Evolutionary conservation across 345 rosid genomes (phyloP), one percentile per base, ranked within the genome.

Genomic region (Pelargonium nanum): DNA sequence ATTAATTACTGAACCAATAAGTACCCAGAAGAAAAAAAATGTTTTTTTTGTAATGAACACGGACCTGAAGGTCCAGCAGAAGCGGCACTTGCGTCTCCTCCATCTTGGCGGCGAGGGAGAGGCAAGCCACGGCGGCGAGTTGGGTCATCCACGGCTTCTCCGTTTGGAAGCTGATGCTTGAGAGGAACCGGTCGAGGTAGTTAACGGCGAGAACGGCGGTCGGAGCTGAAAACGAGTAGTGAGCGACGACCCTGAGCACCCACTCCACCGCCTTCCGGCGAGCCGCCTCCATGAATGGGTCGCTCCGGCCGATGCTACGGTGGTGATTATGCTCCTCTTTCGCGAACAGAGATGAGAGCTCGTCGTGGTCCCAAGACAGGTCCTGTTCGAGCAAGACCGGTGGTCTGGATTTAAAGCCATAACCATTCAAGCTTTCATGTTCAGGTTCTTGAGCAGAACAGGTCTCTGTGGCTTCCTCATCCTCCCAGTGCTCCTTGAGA

Each of bases 71-170:
- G 73, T 85, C 89, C 57, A 80, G 57, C 19, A 87, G 62, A 60
- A 83, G 80, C 19, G 91, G 88, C 25, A 80, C 95, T 55, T 73
- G 63, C 22, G 68, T 69, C 64, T 69, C 73, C 68, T 69, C 73
- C 55, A 69, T 68, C 64, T 69, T 69, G 58, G 95, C 95, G 1
- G 91, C 88, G 19, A 87, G 72, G 52, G 95, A 85, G 53, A 87
- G 73, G 62, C 91, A 85, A 66, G 91, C 84, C 56, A 87, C 87
- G 25, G 91, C 87, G 22, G 75, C 70, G 13, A 87, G 81, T 63
- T 85, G 91, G 65, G 70, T 66, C 86, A 64, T 72, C 91, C 95
- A 82, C 22, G 84, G 91, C 64, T 80, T 78, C 53, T 85, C 81
- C 24, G 59, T 56, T 54, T 69, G 74, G 24, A 63, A 63, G 5